Conservation (phyloP, 192 early-diverging fungal species). For the Backusella mclennaniae region DNA sequence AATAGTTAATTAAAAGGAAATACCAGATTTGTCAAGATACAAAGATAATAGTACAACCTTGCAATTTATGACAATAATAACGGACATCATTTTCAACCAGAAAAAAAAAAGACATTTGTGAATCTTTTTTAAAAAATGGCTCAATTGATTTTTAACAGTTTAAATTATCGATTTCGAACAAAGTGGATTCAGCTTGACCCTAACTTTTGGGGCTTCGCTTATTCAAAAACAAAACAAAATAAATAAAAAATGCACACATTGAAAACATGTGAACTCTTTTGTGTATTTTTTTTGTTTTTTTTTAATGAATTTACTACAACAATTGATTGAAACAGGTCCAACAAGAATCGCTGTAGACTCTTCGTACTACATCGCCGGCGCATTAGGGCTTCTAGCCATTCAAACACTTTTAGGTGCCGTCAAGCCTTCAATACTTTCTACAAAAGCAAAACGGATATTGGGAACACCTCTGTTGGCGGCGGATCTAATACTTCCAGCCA, state of each 20-base stretch:
- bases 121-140: not conserved
- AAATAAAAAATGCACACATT: not conserved
- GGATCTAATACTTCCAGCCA: not conserved
- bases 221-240: not conserved
- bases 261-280: conserved; percentile 4
- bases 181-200: conserved; percentile 1
- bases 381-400: not conserved
- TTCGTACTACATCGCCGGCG: not conserved
- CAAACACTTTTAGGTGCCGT: conserved; percentile 3
- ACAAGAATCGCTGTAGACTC: conserved; percentile 4
- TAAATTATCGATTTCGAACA: not conserved
- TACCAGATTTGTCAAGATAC: not conserved
- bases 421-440: not conserved
- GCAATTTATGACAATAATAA: not conserved
- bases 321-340: conserved; percentile 6
- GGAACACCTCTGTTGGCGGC: not conserved
- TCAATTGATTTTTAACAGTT: not conserved
- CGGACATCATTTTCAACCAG: not conserved
- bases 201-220: conserved; percentile 6
- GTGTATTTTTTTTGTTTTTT: not conserved
- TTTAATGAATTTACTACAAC: conserved; percentile 1
- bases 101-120: not conserved
- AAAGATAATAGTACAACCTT: not conserved
- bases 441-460: not conserved
- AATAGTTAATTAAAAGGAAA: not conserved